Conservation (phyloP, 2,329 filamentous ascomycete genomes). For the Geosmithia morbida region DNA sequence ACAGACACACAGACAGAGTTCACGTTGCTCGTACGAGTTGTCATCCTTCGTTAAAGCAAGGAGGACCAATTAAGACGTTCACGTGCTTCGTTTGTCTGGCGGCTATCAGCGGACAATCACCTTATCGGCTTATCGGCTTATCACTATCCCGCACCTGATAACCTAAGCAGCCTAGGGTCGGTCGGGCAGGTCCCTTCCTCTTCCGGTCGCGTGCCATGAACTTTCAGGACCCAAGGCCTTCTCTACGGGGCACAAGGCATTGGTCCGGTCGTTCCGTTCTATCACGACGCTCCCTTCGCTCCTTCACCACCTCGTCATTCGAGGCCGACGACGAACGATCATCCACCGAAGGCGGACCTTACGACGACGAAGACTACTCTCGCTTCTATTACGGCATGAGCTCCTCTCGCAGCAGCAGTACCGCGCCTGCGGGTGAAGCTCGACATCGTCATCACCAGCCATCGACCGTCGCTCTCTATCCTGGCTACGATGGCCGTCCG, state of each 20-base stretch:
- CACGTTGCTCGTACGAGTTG: not conserved
- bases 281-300: conserved; percentile 37
- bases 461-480: conserved; percentile 38
- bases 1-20: too few relatives aligned
- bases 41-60: not conserved
- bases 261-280: conserved; percentile 33
- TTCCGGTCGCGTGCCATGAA: conserved; percentile 1
- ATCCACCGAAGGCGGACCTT: conserved; percentile 14
- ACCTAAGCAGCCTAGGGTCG: not conserved
- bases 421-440: conserved; percentile 8
- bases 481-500: conserved; percentile 74
- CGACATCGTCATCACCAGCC: conserved; percentile 9
- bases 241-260: conserved; percentile 23
- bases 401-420: conserved; percentile 19
- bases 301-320: conserved; percentile 44
- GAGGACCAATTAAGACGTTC: not conserved
- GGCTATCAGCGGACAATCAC: too few relatives aligned
- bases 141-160: not conserved
- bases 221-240: conserved; percentile 19
- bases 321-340: conserved; percentile 59
- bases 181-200: not conserved
- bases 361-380: not conserved
- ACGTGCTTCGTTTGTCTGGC: not conserved
- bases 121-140: not conserved
- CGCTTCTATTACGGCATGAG: conserved; percentile 14